Evolutionary conservation across 805 yeast species (phyloP).

Genomic region (Saturnispora galanensis): DNA sequence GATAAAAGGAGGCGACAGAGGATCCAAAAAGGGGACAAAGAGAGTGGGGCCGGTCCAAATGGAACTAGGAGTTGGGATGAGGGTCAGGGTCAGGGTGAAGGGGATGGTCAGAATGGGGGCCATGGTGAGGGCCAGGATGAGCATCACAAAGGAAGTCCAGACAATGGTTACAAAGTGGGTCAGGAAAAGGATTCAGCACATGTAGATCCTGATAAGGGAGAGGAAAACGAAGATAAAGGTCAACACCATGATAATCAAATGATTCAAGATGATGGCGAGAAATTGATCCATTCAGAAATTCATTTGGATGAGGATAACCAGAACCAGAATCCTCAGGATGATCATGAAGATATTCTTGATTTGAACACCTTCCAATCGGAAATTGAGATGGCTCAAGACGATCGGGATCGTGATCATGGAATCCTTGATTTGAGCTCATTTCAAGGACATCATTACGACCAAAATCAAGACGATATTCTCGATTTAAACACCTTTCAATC

Average conservation of each 20-base stretch:
- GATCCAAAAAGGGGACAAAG: not conserved
- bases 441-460: no score
- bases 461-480: not conserved
- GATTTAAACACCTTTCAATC: constrained; percentile 4
- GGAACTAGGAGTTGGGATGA: not conserved
- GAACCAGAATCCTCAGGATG: not conserved
- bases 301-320: not conserved
- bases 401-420: no score
- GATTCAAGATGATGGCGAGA: not conserved
- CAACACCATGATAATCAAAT: no score
- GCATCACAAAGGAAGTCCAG: no score
- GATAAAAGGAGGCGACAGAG: not conserved
- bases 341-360: constrained; percentile 1
- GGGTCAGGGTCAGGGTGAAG: constrained; percentile 6
- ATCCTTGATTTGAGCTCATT: no score
- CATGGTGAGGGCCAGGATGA: not conserved
- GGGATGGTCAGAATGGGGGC: no score
- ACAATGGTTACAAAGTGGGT: no score
- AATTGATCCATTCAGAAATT: not conserved
- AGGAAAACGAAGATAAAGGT: no score
- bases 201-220: no score
- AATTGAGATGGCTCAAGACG: no score
- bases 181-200: no score
- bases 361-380: not conserved
- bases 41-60: not conserved